Evolutionary conservation across 768 basidiomycete genomes (phyloP), one percentile per base, ranked within the genome.

Genomic region (Omphalotus guepiniiformis): DNA sequence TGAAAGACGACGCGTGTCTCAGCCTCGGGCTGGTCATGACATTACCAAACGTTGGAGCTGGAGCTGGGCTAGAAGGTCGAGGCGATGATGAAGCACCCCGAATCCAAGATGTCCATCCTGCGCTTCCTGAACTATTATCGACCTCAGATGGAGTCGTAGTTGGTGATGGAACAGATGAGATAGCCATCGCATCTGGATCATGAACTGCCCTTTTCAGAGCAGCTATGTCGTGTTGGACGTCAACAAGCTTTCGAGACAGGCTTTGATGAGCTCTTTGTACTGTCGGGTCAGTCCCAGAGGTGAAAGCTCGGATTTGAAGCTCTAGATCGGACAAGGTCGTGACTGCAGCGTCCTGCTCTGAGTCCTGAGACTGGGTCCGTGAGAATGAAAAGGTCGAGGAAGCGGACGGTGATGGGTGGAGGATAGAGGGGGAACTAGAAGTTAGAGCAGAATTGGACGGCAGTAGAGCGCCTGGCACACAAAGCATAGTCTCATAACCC

Each of bases 161-260:
- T 26, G 51, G 38, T 26, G 37, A 39, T 16, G 48, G 27, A 7
- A 50, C 40, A 18, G 53, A 42, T 6, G 56, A 36, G 16, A 54
- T 39, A 11, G 55, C 41, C 25, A 55, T 40, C 11, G 50, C 41
- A 6, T 63, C 65, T 11, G 70, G 61, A 39, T 78, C 79, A 52
- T 86, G 74, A 26, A 83, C 54, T 0, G 73, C 72, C 11, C 70
- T 70, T 60, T 89, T 88, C 50, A 91, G 65, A 5, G 72, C 71
- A 0, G 83, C 83, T 36, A 90, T 80, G 59, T 92, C 89, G 51
- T 90, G 85, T 51, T 86, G 72, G 16, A 89, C 73, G 55, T 90
- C 84, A 18, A 76, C 82, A 48, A 89, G 61, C 61, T 89, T 91
- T 34, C 67, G 67, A 40, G 59, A 56, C 52, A 90, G 82, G 28